A percentile compares a stretch with the other conserved stretches of the same genome.
Evolutionary conservation across 257 asterid genomes (phyloP).

Genomic region (Prunella vulgaris): DNA sequence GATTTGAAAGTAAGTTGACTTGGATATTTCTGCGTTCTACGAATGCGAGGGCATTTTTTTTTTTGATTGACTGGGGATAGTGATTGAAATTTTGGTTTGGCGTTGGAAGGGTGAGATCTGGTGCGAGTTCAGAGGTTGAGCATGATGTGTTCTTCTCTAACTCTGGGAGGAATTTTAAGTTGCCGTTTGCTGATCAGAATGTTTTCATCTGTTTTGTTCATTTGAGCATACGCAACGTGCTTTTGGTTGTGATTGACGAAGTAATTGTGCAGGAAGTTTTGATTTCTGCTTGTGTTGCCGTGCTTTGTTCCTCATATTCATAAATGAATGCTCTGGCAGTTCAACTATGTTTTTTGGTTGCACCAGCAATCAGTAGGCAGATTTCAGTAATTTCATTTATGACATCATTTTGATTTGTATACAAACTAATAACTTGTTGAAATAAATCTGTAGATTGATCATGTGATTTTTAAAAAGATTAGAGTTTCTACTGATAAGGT

Average conservation of each 20-base stretch:
- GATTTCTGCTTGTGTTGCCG: neutral
- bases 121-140: conserved; percentile 14
- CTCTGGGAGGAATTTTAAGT: conserved; percentile 13
- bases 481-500: neutral
- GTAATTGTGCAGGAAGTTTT: neutral
- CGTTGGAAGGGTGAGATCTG: conserved; percentile 29
- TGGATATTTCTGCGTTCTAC: conserved; percentile 13
- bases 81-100: conserved; percentile 9
- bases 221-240: neutral
- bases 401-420: neutral
- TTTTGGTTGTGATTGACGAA: neutral
- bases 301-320: neutral
- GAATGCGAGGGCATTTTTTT: neutral
- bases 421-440: neutral
- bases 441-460: neutral
- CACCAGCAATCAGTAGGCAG: neutral
- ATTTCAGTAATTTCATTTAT: neutral
- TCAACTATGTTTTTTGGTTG: neutral
- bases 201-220: neutral
- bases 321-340: neutral
- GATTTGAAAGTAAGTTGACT: conserved; percentile 24
- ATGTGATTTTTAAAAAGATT: neutral
- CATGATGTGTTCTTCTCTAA: neutral
- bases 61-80: neutral
- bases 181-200: neutral